phyloP scores from a whole-genome alignment of 805 yeast species.

The Metschnikowia kunwiensis region DNA sequence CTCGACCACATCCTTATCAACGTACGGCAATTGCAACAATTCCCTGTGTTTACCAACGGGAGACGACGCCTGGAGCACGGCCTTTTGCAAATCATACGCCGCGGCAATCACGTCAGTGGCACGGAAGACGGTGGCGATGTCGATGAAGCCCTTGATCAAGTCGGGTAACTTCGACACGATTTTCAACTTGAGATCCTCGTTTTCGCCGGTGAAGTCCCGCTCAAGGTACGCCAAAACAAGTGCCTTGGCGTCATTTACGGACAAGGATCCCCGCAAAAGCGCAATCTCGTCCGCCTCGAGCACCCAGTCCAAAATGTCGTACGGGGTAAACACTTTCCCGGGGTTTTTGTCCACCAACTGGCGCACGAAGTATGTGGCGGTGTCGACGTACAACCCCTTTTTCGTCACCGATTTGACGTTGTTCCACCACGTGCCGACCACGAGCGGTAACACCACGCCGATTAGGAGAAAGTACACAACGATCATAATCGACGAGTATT shows the following conservation, averaged over 20 bases:
- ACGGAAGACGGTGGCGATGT: conserved; percentile 79
- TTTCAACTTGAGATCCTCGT: conserved; percentile 44
- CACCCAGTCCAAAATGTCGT: conserved; percentile 56
- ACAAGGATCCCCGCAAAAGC: conserved; percentile 38
- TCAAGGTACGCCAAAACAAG: conserved; percentile 57
- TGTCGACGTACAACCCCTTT: conserved; percentile 73
- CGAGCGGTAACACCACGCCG: conserved; percentile 72
- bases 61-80: conserved; percentile 72
- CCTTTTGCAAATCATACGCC: conserved; percentile 65
- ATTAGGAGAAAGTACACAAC: conserved; percentile 64
- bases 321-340: conserved; percentile 57
- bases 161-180: conserved; percentile 63
- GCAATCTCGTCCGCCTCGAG: conserved; percentile 65
- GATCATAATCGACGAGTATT: conserved; percentile 63
- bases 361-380: conserved; percentile 78
- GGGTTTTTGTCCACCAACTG: conserved; percentile 72
- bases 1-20: conserved; percentile 46
- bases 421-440: conserved; percentile 90
- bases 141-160: conserved; percentile 69
- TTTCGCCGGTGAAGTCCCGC: conserved; percentile 38
- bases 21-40: conserved; percentile 78
- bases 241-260: conserved; percentile 46
- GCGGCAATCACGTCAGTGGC: conserved; percentile 59
- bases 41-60: conserved; percentile 54
- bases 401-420: conserved; percentile 76